Evolutionary conservation across 352 stramenopile species (phyloP).

Genomic region (Globisporangium splendens): DNA sequence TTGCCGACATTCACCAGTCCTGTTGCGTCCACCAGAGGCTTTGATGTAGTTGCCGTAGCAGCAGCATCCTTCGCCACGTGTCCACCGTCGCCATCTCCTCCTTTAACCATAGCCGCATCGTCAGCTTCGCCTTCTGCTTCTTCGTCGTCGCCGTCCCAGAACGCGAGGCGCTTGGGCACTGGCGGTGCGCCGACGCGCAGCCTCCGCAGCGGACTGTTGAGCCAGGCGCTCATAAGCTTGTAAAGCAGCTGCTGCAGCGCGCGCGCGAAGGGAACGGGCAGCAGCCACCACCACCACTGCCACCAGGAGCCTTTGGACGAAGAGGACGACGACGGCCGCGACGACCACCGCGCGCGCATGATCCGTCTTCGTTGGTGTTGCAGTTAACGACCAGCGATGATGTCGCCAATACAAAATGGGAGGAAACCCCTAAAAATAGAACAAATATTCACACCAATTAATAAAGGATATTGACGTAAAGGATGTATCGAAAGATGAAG

Average conservation of each 20-base stretch:
- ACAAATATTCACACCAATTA: too few relatives aligned
- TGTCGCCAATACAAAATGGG: neutral
- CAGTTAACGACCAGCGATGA: neutral
- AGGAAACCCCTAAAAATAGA: too few relatives aligned
- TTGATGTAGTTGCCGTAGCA: neutral
- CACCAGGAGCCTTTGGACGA: neutral
- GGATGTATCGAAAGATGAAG: too few relatives aligned
- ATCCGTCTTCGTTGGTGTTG: neutral
- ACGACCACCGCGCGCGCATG: neutral
- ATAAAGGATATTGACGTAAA: too few relatives aligned
- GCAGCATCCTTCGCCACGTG: neutral
- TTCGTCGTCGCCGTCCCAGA: neutral
- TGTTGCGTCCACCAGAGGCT: constrained; percentile 5
- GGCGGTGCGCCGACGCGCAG: constrained; percentile 4
- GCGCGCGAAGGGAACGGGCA: constrained; percentile 5
- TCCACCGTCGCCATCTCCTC: constrained; percentile 2
- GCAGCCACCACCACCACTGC: constrained; percentile 14
- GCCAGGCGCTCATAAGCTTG: constrained; percentile 15
- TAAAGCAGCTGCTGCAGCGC: constrained; percentile 12
- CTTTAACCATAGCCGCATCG: neutral
- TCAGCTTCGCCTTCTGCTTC: neutral
- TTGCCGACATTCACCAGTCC: constrained; percentile 70
- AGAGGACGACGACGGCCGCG: neutral
- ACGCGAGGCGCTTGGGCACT: constrained; percentile 1
- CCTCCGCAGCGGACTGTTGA: constrained; percentile 12